Percentiles rank a stretch among this genome's conserved stretches.
These are phyloP conservation scores for Eragrostis nindensis DNA, from an alignment of 176 grass and related monocot species.

Conservation along the genomic window DNA sequence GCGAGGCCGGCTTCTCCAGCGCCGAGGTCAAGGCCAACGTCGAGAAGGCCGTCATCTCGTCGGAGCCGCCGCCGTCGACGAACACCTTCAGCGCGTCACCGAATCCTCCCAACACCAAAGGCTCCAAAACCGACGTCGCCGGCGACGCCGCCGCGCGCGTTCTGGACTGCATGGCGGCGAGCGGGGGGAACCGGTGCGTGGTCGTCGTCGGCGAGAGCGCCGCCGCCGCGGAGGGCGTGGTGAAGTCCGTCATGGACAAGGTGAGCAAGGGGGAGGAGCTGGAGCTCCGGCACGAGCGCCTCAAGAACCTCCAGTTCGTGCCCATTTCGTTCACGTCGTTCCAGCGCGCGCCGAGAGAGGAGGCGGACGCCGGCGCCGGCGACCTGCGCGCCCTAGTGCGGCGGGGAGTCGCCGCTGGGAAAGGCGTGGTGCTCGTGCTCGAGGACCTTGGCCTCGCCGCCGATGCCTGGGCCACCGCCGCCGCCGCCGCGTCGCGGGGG, in stretches of 20 bases:
- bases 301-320: slow-evolving; percentile 74
- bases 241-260: slow-evolving; percentile 73
- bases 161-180: slow-evolving; percentile 51
- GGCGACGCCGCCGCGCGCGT: slow-evolving; percentile 62
- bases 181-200: slow-evolving; percentile 33
- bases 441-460: slow-evolving; percentile 73
- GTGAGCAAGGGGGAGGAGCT: slow-evolving; percentile 62
- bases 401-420: slow-evolving; percentile 46
- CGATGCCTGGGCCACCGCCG: slow-evolving; percentile 50
- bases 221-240: slow-evolving; percentile 31
- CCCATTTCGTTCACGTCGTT: slow-evolving; percentile 59
- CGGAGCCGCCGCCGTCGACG: background rate
- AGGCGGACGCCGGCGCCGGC: slow-evolving; percentile 55
- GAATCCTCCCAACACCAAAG: background rate
- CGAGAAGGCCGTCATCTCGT: slow-evolving; percentile 43
- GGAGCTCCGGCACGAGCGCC: slow-evolving; percentile 42
- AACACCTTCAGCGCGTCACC: background rate
- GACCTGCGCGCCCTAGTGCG: slow-evolving; percentile 69
- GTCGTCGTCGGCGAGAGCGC: slow-evolving; percentile 61
- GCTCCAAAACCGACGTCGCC: background rate
- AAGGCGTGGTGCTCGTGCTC: slow-evolving; percentile 65
- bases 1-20: slow-evolving; percentile 91
- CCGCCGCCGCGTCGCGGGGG: slow-evolving; percentile 29
- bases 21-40: slow-evolving; percentile 80
- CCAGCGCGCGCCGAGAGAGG: slow-evolving; percentile 46